These are phyloP conservation scores for Debaryomycetaceae sp. DNA, from an alignment of 1,139 yeast species.

Conservation along the genomic window DNA sequence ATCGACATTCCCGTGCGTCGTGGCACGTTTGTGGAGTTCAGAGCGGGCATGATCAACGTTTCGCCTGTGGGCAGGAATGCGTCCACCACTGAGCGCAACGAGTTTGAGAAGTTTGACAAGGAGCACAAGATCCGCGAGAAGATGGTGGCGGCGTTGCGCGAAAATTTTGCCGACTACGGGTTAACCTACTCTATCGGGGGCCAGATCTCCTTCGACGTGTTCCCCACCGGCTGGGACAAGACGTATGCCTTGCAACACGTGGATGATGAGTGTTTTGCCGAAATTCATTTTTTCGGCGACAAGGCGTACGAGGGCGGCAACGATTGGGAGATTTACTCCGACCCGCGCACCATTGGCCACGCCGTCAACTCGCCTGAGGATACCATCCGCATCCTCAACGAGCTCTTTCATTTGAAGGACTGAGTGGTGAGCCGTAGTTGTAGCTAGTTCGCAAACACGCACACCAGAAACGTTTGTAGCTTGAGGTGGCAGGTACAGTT, in stretches of 20 bases:
- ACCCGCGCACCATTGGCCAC: slow-evolving; percentile 91
- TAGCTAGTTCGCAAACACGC: too few species aligned
- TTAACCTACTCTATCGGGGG: slow-evolving; percentile 98
- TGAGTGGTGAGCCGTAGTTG: too few species aligned
- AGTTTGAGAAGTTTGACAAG: slow-evolving; percentile 80
- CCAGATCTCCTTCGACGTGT: slow-evolving; percentile 97
- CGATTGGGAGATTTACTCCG: slow-evolving; percentile 93
- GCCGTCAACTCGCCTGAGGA: slow-evolving; percentile 86
- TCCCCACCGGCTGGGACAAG: slow-evolving; percentile 99
- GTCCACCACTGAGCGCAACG: slow-evolving; percentile 86
- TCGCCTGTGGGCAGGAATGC: slow-evolving; percentile 99
- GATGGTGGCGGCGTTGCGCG: slow-evolving; percentile 78
- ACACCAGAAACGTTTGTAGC: too few species aligned
- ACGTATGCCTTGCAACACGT: slow-evolving; percentile 96
- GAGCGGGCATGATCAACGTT: slow-evolving; percentile 98
- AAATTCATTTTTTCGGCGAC: slow-evolving; percentile 98
- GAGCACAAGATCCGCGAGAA: slow-evolving; percentile 73
- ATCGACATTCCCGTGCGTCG: slow-evolving; percentile 90
- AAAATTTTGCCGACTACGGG: slow-evolving; percentile 75
- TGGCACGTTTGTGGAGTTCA: slow-evolving; percentile 97
- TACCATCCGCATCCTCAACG: slow-evolving; percentile 79
- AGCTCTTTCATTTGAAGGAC: slow-evolving; percentile 54
- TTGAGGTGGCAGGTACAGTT: too few species aligned
- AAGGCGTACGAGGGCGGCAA: slow-evolving; percentile 97
- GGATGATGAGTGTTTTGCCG: slow-evolving; percentile 73